A percentile compares a stretch with the other conserved stretches of the same genome.
Evolutionary conservation across 73 alveolate genomes (phyloP).

Genomic region (Uronychia setigera): DNA sequence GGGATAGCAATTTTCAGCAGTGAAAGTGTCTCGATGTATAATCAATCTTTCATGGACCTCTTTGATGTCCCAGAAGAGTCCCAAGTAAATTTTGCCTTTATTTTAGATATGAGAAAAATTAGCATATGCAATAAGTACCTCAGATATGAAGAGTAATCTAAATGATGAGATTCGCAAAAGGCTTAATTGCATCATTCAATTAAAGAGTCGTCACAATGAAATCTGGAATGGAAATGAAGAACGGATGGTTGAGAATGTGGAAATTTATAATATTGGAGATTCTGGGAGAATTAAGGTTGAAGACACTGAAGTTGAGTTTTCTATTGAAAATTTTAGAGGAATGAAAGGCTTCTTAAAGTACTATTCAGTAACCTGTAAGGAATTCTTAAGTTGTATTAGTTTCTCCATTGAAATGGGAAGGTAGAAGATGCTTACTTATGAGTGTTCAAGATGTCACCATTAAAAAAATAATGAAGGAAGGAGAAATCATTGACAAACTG

Average conservation of each 20-base stretch:
- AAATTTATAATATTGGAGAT: neutral
- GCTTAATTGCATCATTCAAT: neutral
- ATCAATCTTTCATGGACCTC: neutral
- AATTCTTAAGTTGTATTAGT: neutral
- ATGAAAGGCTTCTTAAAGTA: neutral
- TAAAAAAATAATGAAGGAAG: neutral
- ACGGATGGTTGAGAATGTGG: neutral
- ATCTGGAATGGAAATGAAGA: neutral
- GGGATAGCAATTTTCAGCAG: neutral
- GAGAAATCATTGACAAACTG: too few relatives aligned
- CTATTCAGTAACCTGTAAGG: neutral
- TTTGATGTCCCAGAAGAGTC: neutral
- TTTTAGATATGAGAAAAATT: too few relatives aligned
- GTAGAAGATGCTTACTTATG: neutral
- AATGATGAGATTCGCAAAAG: neutral
- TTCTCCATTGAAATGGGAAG: neutral
- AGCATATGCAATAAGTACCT: neutral
- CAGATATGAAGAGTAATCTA: neutral
- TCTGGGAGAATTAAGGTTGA: neutral
- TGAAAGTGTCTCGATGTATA: neutral
- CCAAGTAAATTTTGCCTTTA: too few relatives aligned
- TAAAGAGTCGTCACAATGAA: neutral
- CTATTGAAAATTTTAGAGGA: neutral
- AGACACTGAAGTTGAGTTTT: neutral
- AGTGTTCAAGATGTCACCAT: neutral